phyloP scores from a whole-genome alignment of 768 basidiomycete genomes.

The Trametes sanguinea region DNA sequence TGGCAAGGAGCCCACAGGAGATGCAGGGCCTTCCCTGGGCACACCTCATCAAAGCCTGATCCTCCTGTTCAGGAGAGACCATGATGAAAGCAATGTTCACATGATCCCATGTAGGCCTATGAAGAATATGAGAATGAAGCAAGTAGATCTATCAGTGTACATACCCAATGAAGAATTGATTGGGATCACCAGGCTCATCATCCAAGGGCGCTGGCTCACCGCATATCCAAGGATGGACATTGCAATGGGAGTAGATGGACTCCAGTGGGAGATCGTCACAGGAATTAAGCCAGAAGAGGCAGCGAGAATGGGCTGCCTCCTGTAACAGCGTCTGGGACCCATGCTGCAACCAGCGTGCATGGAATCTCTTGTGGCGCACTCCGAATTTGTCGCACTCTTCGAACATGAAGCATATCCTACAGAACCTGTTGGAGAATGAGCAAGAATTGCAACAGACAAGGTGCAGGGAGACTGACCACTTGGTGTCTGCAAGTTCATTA shows the following conservation, averaged over 20 bases:
- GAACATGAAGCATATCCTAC: conserved; percentile 65
- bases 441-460: conserved; percentile 11
- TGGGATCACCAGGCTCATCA: conserved; percentile 40
- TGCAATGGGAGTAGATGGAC: conserved; percentile 60
- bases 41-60: conserved; percentile 32
- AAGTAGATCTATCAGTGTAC: conserved; percentile 14
- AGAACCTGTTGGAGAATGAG: conserved; percentile 53
- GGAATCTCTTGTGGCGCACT: conserved; percentile 49
- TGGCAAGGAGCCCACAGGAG: conserved; percentile 46
- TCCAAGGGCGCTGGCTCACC: conserved; percentile 52
- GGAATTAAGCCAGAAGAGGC: conserved; percentile 53
- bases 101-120: conserved; percentile 56
- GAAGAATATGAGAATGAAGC: neutral
- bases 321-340: conserved; percentile 66
- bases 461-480: conserved; percentile 52
- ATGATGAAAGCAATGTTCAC: conserved; percentile 48
- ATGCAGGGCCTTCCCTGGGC: conserved; percentile 45
- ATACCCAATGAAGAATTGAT: conserved; percentile 61
- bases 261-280: conserved; percentile 59
- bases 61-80: conserved; percentile 39
- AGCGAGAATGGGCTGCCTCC: conserved; percentile 63
- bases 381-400: conserved; percentile 32
- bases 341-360: conserved; percentile 73
- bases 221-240: conserved; percentile 44
- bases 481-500: conserved; percentile 57